These are phyloP conservation scores for Oenanthe sinensis DNA, from an alignment of 129 eudicot species.

Conservation along the genomic window DNA sequence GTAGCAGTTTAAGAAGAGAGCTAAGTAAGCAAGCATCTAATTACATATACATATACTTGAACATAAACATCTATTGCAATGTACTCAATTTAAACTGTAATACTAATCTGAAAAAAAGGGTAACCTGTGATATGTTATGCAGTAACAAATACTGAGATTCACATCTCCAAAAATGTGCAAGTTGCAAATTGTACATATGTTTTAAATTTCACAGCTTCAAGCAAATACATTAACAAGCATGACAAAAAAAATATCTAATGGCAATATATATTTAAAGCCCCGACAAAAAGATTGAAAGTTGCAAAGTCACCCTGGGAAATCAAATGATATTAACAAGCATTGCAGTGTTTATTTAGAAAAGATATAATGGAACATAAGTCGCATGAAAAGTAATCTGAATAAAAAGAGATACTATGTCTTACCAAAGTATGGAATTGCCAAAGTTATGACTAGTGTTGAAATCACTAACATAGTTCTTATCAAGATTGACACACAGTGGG, in stretches of 20 bases:
- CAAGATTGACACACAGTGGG: conserved; percentile 31
- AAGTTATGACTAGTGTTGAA: conserved; percentile 45
- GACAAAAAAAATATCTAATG: not conserved
- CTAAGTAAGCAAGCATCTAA: not conserved
- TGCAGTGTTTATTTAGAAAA: no score
- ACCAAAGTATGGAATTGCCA: conserved; percentile 72
- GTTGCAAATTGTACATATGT: not conserved
- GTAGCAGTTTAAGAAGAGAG: not conserved
- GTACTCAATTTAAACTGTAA: not conserved
- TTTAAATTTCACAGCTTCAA: not conserved
- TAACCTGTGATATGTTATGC: not conserved
- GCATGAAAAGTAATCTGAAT: not conserved
- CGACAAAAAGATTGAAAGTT: not conserved
- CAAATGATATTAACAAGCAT: not conserved
- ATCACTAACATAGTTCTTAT: conserved; percentile 44
- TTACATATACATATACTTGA: not conserved
- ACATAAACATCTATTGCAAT: not conserved
- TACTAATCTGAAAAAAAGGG: no score
- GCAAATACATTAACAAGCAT: not conserved
- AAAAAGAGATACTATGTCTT: conserved; percentile 7
- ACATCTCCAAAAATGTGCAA: not conserved
- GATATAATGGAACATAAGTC: no score
- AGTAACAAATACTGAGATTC: not conserved
- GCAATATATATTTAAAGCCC: not conserved
- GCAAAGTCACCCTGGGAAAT: not conserved